These are phyloP conservation scores for Pythium brassicae DNA, from an alignment of 352 stramenopile species.

Conservation along the genomic window DNA sequence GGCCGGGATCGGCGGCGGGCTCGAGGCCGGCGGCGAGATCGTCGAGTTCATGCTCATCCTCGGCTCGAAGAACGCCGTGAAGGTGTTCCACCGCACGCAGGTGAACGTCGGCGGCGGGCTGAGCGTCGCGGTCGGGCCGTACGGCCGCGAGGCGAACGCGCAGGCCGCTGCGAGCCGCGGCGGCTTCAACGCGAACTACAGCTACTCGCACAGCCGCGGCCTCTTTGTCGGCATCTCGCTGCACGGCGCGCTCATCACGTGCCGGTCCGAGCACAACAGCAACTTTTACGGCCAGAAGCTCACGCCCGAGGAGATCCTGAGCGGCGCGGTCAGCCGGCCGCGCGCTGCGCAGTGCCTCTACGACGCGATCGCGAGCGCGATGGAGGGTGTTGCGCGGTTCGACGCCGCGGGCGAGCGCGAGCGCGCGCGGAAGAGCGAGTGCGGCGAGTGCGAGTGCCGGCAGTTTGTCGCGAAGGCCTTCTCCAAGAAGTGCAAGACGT, in stretches of 20 bases:
- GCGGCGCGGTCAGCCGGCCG: slow-evolving; percentile 45
- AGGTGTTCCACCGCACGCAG: slow-evolving; percentile 87
- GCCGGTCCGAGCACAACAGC: slow-evolving; percentile 90
- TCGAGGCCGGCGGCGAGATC: slow-evolving; percentile 88
- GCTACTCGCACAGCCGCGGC: slow-evolving; percentile 91
- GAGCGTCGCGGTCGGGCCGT: slow-evolving; percentile 87
- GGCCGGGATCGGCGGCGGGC: slow-evolving; percentile 80
- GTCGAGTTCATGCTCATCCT: slow-evolving; percentile 95
- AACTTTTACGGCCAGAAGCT: slow-evolving; percentile 92
- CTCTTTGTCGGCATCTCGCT: slow-evolving; percentile 93
- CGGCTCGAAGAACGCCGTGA: slow-evolving; percentile 88
- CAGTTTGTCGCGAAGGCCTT: slow-evolving; percentile 61
- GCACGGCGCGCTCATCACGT: slow-evolving; percentile 90
- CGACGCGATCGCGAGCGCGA: slow-evolving; percentile 66
- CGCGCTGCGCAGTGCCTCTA: slow-evolving; percentile 73
- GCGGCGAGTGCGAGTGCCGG: slow-evolving; percentile 48
- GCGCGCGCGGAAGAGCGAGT: slow-evolving; percentile 21
- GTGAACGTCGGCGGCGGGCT: slow-evolving; percentile 91
- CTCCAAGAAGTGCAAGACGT: slow-evolving; percentile 79
- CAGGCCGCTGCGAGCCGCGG: slow-evolving; percentile 75
- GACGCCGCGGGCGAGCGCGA: slow-evolving; percentile 28
- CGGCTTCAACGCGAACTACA: slow-evolving; percentile 90
- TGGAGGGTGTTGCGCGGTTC: slow-evolving; percentile 63
- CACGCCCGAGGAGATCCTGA: slow-evolving; percentile 75
- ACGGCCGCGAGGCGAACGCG: slow-evolving; percentile 79